Evolutionary conservation across 176 grass and related monocot species (phyloP).

Genomic region (Aegilops bicornis): DNA sequence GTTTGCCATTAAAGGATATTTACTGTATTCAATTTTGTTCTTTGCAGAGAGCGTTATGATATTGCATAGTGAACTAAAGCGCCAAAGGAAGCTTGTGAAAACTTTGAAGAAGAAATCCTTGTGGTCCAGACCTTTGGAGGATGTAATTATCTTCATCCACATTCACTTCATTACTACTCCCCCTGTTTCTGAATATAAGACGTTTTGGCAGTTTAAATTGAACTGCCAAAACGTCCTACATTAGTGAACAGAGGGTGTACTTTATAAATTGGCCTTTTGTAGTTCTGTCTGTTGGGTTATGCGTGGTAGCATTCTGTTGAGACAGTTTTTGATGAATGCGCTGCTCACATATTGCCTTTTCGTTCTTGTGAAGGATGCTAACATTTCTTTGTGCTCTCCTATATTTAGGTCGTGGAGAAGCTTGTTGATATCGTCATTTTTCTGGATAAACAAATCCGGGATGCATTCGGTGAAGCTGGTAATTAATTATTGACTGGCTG

Average conservation of each 20-base stretch:
- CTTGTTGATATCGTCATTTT: constrained; percentile 85
- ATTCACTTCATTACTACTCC: neutral
- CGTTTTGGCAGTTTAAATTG: too few species aligned
- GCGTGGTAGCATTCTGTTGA: neutral
- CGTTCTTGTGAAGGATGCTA: neutral
- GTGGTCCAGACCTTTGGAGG: constrained; percentile 89
- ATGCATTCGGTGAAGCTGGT: constrained; percentile 66
- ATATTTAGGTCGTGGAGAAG: constrained; percentile 88
- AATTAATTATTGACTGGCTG: neutral
- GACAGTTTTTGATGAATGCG: neutral
- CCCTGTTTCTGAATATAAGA: too few species aligned
- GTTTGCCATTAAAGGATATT: neutral
- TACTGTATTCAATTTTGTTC: neutral
- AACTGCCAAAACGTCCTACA: too few species aligned
- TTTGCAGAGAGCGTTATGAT: constrained; percentile 82
- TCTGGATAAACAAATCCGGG: constrained; percentile 70
- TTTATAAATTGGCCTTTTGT: neutral
- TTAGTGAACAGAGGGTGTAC: too few species aligned
- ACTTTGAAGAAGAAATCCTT: constrained; percentile 95
- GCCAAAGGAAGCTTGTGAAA: constrained; percentile 91
- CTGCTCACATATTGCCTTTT: neutral
- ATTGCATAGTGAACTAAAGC: constrained; percentile 85
- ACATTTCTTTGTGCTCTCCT: constrained; percentile 7
- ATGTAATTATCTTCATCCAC: constrained; percentile 48
- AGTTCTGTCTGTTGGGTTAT: neutral